These are phyloP conservation scores for Saturnispora gosingensis DNA, from an alignment of 805 yeast genomes.

Conservation along the genomic window DNA sequence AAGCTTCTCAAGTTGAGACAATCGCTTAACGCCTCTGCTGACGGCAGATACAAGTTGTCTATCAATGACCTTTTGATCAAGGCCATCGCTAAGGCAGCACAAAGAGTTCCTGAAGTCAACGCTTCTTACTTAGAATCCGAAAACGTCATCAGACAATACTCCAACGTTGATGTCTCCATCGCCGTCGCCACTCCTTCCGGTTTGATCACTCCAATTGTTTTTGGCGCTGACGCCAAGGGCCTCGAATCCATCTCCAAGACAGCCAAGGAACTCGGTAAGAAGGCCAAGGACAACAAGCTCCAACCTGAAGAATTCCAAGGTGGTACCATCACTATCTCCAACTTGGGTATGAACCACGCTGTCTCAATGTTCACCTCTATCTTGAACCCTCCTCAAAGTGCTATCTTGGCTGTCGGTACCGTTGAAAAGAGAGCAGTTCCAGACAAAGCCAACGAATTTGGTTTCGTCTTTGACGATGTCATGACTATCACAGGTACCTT, in stretches of 20 bases:
- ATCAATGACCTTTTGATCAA: slow-evolving; percentile 91
- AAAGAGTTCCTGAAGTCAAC: slow-evolving; percentile 89
- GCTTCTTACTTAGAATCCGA: slow-evolving; percentile 86
- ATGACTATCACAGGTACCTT: slow-evolving; percentile 92
- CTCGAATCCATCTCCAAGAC: slow-evolving; percentile 70
- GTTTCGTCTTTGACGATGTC: slow-evolving; percentile 85
- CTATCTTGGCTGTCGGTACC: slow-evolving; percentile 92
- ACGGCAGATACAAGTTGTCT: slow-evolving; percentile 82
- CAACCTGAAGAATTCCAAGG: slow-evolving; percentile 98
- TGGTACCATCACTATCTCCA: slow-evolving; percentile 96
- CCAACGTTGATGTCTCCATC: slow-evolving; percentile 89
- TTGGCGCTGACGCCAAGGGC: slow-evolving; percentile 82
- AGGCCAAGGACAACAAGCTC: slow-evolving; percentile 91
- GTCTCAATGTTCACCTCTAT: slow-evolving; percentile 90
- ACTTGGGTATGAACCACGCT: slow-evolving; percentile 98
- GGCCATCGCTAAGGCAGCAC: slow-evolving; percentile 85
- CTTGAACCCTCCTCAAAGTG: slow-evolving; percentile 94
- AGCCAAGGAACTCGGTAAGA: slow-evolving; percentile 88
- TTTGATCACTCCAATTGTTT: slow-evolving; percentile 90
- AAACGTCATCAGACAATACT: slow-evolving; percentile 86
- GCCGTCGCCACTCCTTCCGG: slow-evolving; percentile 99
- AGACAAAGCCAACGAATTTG: slow-evolving; percentile 82
- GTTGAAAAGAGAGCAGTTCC: slow-evolving; percentile 87
- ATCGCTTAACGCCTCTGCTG: slow-evolving; percentile 74
- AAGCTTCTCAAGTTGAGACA: slow-evolving; percentile 89